A percentile compares a stretch with the other conserved stretches of the same genome.
Conservation (phyloP, 169 alveolate genomes). For the Plasmodium cynomolgi region DNA sequence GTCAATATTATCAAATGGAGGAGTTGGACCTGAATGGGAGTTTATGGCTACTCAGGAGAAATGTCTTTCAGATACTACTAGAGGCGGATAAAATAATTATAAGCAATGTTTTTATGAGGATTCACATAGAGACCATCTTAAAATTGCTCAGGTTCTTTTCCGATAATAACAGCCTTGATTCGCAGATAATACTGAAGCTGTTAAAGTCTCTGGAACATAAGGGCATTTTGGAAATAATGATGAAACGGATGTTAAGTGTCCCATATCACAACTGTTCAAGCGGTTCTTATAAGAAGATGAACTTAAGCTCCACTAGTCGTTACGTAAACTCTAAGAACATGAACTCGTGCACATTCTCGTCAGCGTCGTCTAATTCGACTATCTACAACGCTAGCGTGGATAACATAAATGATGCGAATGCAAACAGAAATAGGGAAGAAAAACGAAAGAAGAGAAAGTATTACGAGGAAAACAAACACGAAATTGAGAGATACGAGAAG, state of each 20-base stretch:
- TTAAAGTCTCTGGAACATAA: slow-evolving; percentile 59
- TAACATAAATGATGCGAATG: slow-evolving; percentile 12
- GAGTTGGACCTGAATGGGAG: slow-evolving; percentile 60
- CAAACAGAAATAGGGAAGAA: slow-evolving; percentile 1
- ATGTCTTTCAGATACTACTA: slow-evolving; percentile 66
- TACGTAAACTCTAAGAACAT: slow-evolving; percentile 6
- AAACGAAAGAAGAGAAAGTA: slow-evolving; percentile 69
- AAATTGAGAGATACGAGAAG: slow-evolving; percentile 68
- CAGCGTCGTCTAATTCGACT: slow-evolving; percentile 52
- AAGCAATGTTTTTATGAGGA: slow-evolving; percentile 70
- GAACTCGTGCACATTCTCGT: slow-evolving; percentile 21
- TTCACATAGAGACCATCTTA: slow-evolving; percentile 58
- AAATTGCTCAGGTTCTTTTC: slow-evolving; percentile 61
- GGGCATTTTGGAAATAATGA: slow-evolving; percentile 75
- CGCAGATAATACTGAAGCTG: slow-evolving; percentile 45
- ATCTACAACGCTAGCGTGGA: slow-evolving; percentile 17
- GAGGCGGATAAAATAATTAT: slow-evolving; percentile 73
- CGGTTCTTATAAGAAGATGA: background rate
- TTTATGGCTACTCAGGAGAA: slow-evolving; percentile 72
- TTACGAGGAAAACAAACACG: slow-evolving; percentile 60
- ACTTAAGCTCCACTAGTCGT: background rate
- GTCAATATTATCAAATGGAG: slow-evolving; percentile 51
- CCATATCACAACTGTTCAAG: slow-evolving; percentile 20
- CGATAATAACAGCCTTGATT: slow-evolving; percentile 55
- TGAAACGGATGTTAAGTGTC: slow-evolving; percentile 72